phyloP scores from a whole-genome alignment of 176 grass and related monocot genomes.

The Tillandsia leiboldiana region DNA sequence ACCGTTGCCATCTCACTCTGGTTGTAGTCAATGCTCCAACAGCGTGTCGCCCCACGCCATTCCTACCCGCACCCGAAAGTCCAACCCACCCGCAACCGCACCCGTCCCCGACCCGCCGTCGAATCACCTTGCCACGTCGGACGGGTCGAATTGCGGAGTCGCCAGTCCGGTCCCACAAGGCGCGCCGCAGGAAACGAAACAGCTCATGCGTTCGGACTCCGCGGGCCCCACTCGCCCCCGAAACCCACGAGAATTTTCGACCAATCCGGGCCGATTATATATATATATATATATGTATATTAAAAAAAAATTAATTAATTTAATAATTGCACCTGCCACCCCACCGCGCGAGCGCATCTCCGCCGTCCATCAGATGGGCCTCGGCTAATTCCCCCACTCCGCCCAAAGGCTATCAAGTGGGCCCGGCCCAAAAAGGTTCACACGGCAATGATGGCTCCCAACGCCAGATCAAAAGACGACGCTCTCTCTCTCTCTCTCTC shows the following conservation, averaged over 20 bases:
- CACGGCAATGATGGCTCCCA: background rate
- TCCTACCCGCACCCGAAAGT: conserved; percentile 9
- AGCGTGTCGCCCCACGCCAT: conserved; percentile 1
- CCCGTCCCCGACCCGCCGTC: background rate
- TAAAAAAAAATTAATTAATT: background rate
- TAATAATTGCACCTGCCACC: background rate
- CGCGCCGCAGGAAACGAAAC: conserved; percentile 18
- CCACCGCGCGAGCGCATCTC: background rate
- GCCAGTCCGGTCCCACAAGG: too few relatives aligned
- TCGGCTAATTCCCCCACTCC: background rate
- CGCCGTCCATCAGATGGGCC: background rate
- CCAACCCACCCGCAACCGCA: background rate
- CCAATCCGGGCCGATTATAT: conserved; percentile 36
- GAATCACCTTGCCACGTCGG: background rate
- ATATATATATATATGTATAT: too few relatives aligned
- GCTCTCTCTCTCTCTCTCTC: conserved; percentile 7
- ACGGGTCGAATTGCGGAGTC: background rate
- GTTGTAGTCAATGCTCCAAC: conserved; percentile 23
- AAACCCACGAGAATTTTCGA: conserved; percentile 50
- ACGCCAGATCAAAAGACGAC: conserved; percentile 6
- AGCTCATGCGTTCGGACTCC: conserved; percentile 30
- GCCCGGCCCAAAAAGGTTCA: conserved; percentile 3
- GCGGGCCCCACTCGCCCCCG: conserved; percentile 25
- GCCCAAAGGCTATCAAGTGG: background rate
- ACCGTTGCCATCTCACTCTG: conserved; percentile 24